Evolutionary conservation across 2,329 filamentous ascomycete species (phyloP), one percentile per base, ranked within the genome.

Genomic region (Pleochaeta shiraiana): DNA sequence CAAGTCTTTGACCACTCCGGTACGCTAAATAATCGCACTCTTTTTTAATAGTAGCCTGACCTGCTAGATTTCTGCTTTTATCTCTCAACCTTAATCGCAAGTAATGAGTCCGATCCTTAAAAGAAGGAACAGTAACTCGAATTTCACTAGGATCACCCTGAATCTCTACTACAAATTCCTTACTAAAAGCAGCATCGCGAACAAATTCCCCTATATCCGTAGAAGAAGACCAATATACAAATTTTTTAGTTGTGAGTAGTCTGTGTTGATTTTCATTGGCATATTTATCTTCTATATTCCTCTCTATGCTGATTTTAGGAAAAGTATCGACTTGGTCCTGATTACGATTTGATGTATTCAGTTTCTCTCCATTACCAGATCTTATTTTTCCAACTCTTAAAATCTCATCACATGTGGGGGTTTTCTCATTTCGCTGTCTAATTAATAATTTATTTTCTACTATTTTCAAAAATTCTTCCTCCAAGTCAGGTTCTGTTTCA

Each of bases 201-300:
- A 96, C 93, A 71, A 96, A 96, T 75, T 95, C 91, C 11, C 91
- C 91, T 34, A 96, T 87, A 73, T 96, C 91, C 0, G 91, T 95
- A 33, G 85, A 88, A 50, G 84, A 83, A 55, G 86, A 90, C 91
- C 91, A 96, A 33, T 90, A 84, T 1, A 95, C 88, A 77, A 92
- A 93, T 64, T 83, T 81, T 65, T 79, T 62, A 19, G 70, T 66
- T 4, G 71, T 73, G 65, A 77, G 73, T 0, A 73, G 72, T 68
- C 62, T 68, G 67, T 45, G 57, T 66, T 28, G 67, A 30, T 76
- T 74, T 65, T 81, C 78, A 37, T 81, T 77, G 1, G 74, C 75
- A 3, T 76, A 74, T 63, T 78, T n/a, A n/a, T n/a, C n/a, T n/a
- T n/a, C n/a, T n/a, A n/a, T n/a, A n/a, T n/a, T n/a, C n/a, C n/a